phyloP scores from a whole-genome alignment of 1,139 yeast genomes.

The Geotrichum phurueaensis region DNA sequence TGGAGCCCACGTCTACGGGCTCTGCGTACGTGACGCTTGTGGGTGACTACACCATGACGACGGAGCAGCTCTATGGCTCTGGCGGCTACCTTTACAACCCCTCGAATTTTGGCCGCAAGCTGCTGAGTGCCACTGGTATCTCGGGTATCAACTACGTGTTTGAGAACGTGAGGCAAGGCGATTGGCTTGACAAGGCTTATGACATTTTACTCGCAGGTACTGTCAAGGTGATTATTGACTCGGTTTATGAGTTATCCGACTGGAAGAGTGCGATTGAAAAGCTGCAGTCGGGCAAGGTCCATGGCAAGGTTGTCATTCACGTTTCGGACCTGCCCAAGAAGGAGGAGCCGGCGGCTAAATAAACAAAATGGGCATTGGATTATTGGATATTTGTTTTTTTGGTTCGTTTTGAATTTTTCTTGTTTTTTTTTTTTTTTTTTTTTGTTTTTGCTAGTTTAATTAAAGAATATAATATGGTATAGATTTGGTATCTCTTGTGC shows the following conservation, averaged over 20 bases:
- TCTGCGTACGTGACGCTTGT: conserved; percentile 47
- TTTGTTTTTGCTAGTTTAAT: background rate
- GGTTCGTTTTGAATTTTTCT: no score
- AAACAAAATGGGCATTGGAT: background rate
- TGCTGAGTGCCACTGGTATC: conserved; percentile 27
- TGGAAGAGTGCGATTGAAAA: conserved; percentile 46
- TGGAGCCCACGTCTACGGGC: conserved; percentile 39
- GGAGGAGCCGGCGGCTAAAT: background rate
- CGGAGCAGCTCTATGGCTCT: conserved; percentile 23
- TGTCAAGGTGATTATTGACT: conserved; percentile 47
- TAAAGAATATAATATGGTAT: background rate
- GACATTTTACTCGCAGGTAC: conserved; percentile 41
- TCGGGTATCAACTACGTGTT: conserved; percentile 33
- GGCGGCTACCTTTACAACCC: conserved; percentile 25
- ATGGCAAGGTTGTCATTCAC: conserved; percentile 53
- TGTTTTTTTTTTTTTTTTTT: background rate
- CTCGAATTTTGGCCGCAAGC: conserved; percentile 31
- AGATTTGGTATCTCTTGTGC: background rate
- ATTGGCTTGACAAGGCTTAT: conserved; percentile 32
- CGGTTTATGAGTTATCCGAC: conserved; percentile 46
- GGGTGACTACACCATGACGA: conserved; percentile 42
- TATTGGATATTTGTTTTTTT: background rate
- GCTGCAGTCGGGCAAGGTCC: conserved; percentile 44
- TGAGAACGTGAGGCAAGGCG: conserved; percentile 23
- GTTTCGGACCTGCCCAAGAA: background rate